phyloP scores from a whole-genome alignment of 441 rosid genomes.

The Erodium moschatum region DNA sequence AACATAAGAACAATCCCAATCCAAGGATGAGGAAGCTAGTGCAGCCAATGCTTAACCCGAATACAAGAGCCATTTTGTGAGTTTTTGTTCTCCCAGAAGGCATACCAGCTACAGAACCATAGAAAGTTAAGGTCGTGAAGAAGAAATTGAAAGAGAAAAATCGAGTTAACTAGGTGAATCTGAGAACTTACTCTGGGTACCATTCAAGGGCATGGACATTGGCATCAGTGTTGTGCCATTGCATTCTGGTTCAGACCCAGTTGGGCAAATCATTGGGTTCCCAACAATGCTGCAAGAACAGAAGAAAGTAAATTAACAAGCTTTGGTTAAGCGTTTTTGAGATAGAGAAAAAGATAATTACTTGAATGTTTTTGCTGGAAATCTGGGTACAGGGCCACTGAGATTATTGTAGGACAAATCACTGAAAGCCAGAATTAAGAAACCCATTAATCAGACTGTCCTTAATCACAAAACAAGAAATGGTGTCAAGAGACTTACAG shows the following conservation, averaged over 20 bases:
- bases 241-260: slow-evolving; percentile 83
- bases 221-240: slow-evolving; percentile 71
- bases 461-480: background rate
- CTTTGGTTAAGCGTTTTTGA: background rate
- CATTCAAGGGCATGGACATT: slow-evolving; percentile 84
- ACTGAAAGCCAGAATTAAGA: slow-evolving; percentile 31
- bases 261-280: slow-evolving; percentile 75
- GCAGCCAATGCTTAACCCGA: slow-evolving; percentile 59
- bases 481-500: slow-evolving; percentile 54
- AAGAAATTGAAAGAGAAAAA: background rate
- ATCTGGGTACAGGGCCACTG: slow-evolving; percentile 74
- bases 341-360: slow-evolving; percentile 25
- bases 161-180: background rate
- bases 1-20: slow-evolving; percentile 65
- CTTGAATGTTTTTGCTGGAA: slow-evolving; percentile 87
- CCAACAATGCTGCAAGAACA: slow-evolving; percentile 57
- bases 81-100: slow-evolving; percentile 36
- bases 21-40: slow-evolving; percentile 48
- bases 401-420: slow-evolving; percentile 91
- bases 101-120: slow-evolving; percentile 30
- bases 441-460: background rate
- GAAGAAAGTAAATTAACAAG: background rate
- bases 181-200: slow-evolving; percentile 45
- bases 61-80: slow-evolving; percentile 67
- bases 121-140: slow-evolving; percentile 3